Evolutionary conservation across 257 asterid genomes (phyloP).

Genomic region (Solanum chiquidenum): DNA sequence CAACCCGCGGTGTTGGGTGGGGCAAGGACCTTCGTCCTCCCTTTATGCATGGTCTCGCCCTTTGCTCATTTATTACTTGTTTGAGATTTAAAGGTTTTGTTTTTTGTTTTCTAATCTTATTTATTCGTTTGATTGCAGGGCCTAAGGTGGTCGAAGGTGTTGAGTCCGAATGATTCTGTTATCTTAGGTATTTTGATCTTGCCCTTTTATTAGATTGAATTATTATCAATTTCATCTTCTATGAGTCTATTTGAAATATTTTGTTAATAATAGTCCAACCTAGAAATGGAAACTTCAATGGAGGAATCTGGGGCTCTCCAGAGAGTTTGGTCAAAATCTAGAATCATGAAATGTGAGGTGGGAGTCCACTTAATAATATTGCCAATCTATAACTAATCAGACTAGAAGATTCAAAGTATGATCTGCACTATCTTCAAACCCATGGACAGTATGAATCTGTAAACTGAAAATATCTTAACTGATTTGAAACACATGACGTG

Average conservation of each 20-base stretch:
- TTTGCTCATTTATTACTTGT: neutral
- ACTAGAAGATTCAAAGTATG: neutral
- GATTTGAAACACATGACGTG: neutral
- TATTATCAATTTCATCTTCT: neutral
- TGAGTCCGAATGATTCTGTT: neutral
- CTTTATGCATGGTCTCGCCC: constrained; percentile 49
- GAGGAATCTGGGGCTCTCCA: neutral
- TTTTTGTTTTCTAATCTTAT: neutral
- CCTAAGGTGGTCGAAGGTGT: constrained; percentile 6
- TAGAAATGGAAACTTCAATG: neutral
- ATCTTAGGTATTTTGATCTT: neutral
- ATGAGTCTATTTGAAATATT: neutral
- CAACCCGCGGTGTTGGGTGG: constrained; percentile 96
- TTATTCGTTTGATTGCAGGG: neutral
- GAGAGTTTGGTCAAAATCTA: neutral
- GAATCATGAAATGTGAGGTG: neutral
- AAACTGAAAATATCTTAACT: neutral
- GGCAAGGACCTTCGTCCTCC: constrained; percentile 91
- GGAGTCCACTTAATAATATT: neutral
- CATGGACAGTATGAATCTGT: neutral
- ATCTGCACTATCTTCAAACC: neutral
- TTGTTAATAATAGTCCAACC: neutral
- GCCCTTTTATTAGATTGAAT: neutral
- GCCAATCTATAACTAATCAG: neutral
- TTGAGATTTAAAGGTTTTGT: neutral